These are phyloP conservation scores for Candida boidinii DNA, from an alignment of 805 yeast genomes.

Conservation along the genomic window DNA sequence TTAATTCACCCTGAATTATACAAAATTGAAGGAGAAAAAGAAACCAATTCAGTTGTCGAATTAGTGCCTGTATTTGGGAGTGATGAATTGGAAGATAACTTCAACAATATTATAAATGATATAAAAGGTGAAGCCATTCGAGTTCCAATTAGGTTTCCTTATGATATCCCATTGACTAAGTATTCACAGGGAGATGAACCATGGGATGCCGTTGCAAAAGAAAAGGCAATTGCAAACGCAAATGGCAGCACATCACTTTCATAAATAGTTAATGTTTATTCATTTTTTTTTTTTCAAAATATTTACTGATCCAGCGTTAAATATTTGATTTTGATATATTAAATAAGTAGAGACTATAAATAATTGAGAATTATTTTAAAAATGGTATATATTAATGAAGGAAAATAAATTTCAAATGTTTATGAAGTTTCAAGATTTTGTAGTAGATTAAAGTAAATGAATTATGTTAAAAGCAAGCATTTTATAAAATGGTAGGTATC, in stretches of 20 bases:
- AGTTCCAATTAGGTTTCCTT: slow-evolving; percentile 44
- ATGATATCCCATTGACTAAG: slow-evolving; percentile 38
- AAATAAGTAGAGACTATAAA: no score
- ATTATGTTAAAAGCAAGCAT: no score
- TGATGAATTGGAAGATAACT: slow-evolving; percentile 16
- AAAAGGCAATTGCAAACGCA: slow-evolving; percentile 4
- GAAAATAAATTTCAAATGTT: no score
- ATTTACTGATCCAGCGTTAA: no score
- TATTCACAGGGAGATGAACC: slow-evolving; percentile 36
- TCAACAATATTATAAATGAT: not conserved
- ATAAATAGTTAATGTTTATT: not conserved
- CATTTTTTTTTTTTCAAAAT: no score
- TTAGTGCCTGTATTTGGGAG: slow-evolving; percentile 37
- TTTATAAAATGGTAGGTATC: no score
- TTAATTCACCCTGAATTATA: slow-evolving; percentile 28
- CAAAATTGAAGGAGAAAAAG: slow-evolving; percentile 5
- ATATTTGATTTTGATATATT: no score
- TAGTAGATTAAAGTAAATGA: no score
- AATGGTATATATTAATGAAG: no score
- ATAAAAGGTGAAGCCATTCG: slow-evolving; percentile 1
- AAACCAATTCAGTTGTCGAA: slow-evolving; percentile 5
- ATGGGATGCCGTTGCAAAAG: slow-evolving; percentile 32
- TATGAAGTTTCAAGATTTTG: no score
- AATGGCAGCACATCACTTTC: not conserved
- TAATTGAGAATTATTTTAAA: no score